Base-by-base conservation (phyloP, 306 rosid species). In the Cucurbita maxima region DNA sequence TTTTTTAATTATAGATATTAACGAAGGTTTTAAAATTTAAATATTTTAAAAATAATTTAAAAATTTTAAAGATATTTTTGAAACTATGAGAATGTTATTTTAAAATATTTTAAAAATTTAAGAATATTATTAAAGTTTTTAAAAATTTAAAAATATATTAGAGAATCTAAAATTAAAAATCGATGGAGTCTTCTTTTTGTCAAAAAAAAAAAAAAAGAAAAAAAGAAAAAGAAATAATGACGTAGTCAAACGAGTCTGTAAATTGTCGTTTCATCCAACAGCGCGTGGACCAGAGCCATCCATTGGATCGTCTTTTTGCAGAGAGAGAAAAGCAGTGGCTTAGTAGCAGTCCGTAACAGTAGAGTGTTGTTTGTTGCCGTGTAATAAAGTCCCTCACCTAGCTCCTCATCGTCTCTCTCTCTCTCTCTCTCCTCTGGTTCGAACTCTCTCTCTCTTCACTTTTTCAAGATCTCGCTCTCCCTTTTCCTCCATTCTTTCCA, bases 301-400 rank as follows among this genome's bases (percentile, higher is more conserved):
- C 19, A 15, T 43, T 7, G 47, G 47, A 59, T 11, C 50, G 3
- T 8, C 77, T 60, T 47, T 74, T 47, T 34, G 77, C 58, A 10
- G 59, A 47, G 22, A 19, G 1, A n/a, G 11, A 43, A 73, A 44
- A 16, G 50, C 70, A 45, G 54, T 47, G 56, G 72, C 14, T 71
- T 52, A 37, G 62, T 18, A 72, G 44, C 11, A 53, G 58, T 30
- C 5, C 7, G 50, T 22, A 74, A 44, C 25, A 70, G 74, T 50
- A 48, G 41, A 58, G 67, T 56, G 78, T 62, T 14, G 78, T 52
- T 50, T 52, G 56, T 75, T 75, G 73, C 72, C 63, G 44, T 74
- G 72, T 75, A 75, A 50, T 75, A 75, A 75, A 62, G 75, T 71
- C 73, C 30, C 82, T 66, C 81, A 52, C 72, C 71, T 37, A 62